phyloP scores from a whole-genome alignment of 768 basidiomycete species.

The Lenzites betulinus region DNA sequence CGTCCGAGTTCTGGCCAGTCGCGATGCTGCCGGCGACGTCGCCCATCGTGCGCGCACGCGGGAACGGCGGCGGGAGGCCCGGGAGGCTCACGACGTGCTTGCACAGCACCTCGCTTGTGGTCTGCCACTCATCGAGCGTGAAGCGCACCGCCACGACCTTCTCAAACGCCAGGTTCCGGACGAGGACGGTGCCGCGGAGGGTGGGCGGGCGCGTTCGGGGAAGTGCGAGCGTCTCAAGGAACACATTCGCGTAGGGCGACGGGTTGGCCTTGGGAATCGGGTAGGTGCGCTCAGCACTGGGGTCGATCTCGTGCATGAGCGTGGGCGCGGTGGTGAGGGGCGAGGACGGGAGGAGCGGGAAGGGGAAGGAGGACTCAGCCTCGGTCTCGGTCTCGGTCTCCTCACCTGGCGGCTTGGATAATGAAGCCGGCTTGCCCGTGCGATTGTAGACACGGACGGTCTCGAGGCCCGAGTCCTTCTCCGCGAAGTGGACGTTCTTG shows the following conservation, averaged over 20 bases:
- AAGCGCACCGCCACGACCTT: constrained; percentile 86
- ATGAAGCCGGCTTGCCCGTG: constrained; percentile 68
- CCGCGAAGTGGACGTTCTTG: constrained; percentile 88
- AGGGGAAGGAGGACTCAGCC: constrained; percentile 32
- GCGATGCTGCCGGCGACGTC: constrained; percentile 42
- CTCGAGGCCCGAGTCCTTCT: constrained; percentile 58
- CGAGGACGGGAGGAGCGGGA: constrained; percentile 24
- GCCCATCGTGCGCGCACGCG: constrained; percentile 35
- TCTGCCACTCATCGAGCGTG: constrained; percentile 94
- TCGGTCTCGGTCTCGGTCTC: constrained; percentile 46
- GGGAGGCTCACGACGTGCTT: constrained; percentile 47
- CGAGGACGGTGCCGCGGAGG: constrained; percentile 76
- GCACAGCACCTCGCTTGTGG: constrained; percentile 80
- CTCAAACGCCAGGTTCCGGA: constrained; percentile 83
- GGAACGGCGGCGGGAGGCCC: constrained; percentile 36
- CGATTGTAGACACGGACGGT: constrained; percentile 64
- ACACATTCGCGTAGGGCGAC: constrained; percentile 35
- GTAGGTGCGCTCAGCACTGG: constrained; percentile 41
- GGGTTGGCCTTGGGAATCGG: constrained; percentile 37
- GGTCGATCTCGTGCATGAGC: constrained; percentile 32
- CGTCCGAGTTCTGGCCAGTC: constrained; percentile 29
- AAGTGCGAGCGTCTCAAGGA: constrained; percentile 42
- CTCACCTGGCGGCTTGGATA: constrained; percentile 51
- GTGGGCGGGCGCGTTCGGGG: constrained; percentile 39
- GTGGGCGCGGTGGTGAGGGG: constrained; percentile 14